Base-by-base conservation (phyloP, 257 asterid genomes). In the Solanum peruvianum region DNA sequence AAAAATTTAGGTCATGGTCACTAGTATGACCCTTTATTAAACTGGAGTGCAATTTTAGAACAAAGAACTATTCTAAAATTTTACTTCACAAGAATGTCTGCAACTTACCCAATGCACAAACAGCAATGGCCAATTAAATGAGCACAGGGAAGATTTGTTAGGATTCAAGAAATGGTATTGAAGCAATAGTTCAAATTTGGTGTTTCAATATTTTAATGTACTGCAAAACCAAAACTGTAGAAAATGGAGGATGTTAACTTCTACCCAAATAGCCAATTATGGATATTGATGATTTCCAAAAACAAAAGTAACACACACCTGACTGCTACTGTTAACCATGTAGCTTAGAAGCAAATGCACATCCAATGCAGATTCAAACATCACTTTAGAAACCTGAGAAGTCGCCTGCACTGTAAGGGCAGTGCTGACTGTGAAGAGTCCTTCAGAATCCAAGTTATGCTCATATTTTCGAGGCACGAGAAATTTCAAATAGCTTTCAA, bases 341-440 rank as follows among this genome's bases (percentile, higher is more conserved):
- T 95, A 97, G 93, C 92, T 92, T 86, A 97, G 95, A 90, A 97
- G 94, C 95, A 94, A 88, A 84, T 94, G 97, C 87, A 97, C 91
- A 87, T 94, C 98, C 87, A 97, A 88, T 78, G 90, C 94, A 86
- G 98, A 94, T 88, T 97, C 98, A 91, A 95, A 92, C 97, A 94
- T 93, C 92, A 93, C 93, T 92, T 91, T 94, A 88, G 99, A 95
- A 88, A 97, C 90, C 92, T 97, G 99, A 88, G 96, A 93, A 88
- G 95, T 94, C 84, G 99, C 92, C 83, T 94, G 98, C 88, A 97
- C 98, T 80, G 92, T 84, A 64, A 95, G 91, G 70, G 93, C 90
- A 92, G 91, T 89, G 91, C 88, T 88, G 83, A 92, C 45, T 85
- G 88, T 91, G 89, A 91, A 89, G 75, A 75, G 78, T 39, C 92